Base-by-base conservation (phyloP, 1,139 yeast species). In the Magnusiomyces magnusii region DNA sequence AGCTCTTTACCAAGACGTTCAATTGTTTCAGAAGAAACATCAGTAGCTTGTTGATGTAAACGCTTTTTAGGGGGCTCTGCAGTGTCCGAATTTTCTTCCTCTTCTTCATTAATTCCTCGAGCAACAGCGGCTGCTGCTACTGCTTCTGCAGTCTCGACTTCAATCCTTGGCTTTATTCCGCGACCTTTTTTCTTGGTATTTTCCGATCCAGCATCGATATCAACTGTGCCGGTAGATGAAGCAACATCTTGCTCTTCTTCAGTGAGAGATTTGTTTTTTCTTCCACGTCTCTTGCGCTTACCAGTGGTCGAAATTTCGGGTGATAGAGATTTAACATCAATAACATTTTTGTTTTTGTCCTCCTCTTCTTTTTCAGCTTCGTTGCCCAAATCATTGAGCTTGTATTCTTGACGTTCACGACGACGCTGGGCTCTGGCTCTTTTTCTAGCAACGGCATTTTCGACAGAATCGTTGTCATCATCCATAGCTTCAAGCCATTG, bases 401-500 rank as follows among this genome's bases (percentile, higher is more conserved):
- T 56, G 49, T 36, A 52, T 53, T 57, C 54, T 24, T 58, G 42
- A 7, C 51, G 74, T 69, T 54, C 73, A 65, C 58, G 75, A 68
- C 47, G 68, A 60, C 58, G 73, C 67, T 61, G 72, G 70, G 58
- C 69, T 62, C 74, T 66, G 27, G 72, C 78, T 65, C 87, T 83
- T 67, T 85, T 86, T 65, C 87, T 79, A 55, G 73, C 76, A 60
- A 86, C 83, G 10, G 90, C 91, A 58, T 81, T 90, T 65, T 87
- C 93, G 47, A 87, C 80, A 0, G 86, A 75, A 39, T 39, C 44
- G 9, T 85, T 86, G 62, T 87, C 96, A 59, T 80, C 78, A 67
- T 84, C 88, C 67, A 84, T 81, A 3, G 87, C 88, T 60, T 82
- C 82, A 36, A 81, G 71, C 95, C 97, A 92, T 74, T 91, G 97